Conservation (phyloP, 305 asterid species). For the Fraxinus latifolia region DNA sequence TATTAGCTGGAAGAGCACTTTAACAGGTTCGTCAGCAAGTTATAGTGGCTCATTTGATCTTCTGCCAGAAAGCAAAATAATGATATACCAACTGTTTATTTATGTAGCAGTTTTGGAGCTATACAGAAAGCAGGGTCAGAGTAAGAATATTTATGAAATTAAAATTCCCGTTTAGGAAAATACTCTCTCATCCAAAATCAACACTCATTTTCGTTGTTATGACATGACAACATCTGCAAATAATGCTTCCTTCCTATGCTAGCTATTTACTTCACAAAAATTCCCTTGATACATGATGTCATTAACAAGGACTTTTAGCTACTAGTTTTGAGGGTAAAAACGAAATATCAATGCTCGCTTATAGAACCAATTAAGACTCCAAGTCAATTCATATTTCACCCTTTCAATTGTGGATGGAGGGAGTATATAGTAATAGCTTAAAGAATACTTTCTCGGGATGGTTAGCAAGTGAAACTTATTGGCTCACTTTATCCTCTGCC, state of each 20-base stretch:
- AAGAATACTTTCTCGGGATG: slow-evolving; percentile 13
- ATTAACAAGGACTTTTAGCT: neutral
- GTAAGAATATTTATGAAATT: neutral
- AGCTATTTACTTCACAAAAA: neutral
- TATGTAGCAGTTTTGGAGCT: neutral
- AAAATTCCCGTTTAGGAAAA: neutral
- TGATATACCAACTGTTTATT: neutral
- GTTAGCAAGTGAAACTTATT: slow-evolving; percentile 9
- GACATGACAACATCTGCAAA: neutral
- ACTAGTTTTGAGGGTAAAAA: neutral
- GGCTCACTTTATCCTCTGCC: slow-evolving; percentile 17
- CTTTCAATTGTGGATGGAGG: neutral
- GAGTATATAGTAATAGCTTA: neutral
- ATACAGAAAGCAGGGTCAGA: neutral
- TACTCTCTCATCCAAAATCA: neutral
- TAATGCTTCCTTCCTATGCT: neutral
- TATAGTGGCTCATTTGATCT: neutral
- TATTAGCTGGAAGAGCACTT: neutral
- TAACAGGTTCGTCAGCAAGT: neutral
- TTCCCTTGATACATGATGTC: neutral
- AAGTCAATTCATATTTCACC: neutral
- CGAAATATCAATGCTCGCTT: neutral
- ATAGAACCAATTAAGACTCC: neutral
- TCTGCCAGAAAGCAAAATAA: neutral
- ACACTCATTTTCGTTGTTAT: neutral